Evolutionary conservation across 2,329 filamentous ascomycete species (phyloP).

Genomic region (Xylaria sp.): DNA sequence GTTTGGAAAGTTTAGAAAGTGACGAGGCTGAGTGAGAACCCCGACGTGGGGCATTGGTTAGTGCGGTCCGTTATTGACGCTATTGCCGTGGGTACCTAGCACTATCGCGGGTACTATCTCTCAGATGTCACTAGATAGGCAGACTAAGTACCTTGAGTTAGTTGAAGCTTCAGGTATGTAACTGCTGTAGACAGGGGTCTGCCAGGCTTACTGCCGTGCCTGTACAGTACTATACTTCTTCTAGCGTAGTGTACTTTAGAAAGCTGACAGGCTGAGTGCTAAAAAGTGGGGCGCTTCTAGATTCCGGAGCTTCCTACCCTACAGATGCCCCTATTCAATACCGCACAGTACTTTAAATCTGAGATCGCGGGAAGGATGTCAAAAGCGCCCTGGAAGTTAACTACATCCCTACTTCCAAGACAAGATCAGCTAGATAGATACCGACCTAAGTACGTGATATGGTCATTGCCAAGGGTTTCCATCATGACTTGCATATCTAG

Average conservation of each 20-base stretch:
- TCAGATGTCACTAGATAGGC: not conserved
- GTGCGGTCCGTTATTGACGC: not conserved
- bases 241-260: not conserved
- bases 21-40: constrained; percentile 36
- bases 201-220: not conserved
- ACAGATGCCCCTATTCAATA: constrained; percentile 22
- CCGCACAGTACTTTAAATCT: not conserved
- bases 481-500: not conserved
- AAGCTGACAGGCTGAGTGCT: not conserved
- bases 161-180: not conserved
- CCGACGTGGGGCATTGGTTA: constrained; percentile 26
- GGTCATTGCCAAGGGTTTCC: not conserved
- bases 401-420: not conserved
- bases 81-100: not conserved
- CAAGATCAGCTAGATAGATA: not conserved
- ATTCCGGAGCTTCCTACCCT: constrained; percentile 13
- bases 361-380: not conserved
- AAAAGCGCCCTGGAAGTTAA: not conserved
- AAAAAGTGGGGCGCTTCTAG: not conserved
- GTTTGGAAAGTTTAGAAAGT: constrained; percentile 34
- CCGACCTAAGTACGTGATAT: not conserved
- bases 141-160: not conserved
- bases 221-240: not conserved
- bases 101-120: not conserved
- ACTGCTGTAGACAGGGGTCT: not conserved